A percentile compares a stretch with the other conserved stretches of the same genome.
phyloP scores from a whole-genome alignment of 306 rosid species.

The Phaseolus lunatus region DNA sequence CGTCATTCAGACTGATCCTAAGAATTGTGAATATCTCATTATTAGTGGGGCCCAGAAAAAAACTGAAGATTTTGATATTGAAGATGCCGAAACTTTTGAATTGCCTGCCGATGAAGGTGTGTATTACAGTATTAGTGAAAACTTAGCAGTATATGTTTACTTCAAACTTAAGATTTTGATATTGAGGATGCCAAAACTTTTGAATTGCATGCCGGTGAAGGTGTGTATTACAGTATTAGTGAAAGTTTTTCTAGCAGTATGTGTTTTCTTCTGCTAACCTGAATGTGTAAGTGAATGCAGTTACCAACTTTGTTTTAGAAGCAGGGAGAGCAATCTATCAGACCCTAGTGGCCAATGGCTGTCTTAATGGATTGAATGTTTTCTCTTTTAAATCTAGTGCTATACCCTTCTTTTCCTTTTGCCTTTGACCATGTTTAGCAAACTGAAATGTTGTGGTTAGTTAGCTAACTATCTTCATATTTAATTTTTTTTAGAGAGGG shows the following conservation, averaged over 20 bases:
- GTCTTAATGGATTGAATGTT: not conserved
- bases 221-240: conserved; percentile 41
- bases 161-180: conserved; percentile 75
- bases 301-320: conserved; percentile 23
- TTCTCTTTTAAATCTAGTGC: conserved; percentile 10
- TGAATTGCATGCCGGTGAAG: conserved; percentile 86
- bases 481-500: conserved; percentile 60
- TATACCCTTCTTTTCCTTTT: not conserved
- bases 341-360: conserved; percentile 6
- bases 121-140: conserved; percentile 1
- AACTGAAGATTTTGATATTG: conserved; percentile 78
- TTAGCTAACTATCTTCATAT: conserved; percentile 4
- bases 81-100: conserved; percentile 89
- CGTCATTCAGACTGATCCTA: conserved; percentile 89
- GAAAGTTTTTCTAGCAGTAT: not conserved
- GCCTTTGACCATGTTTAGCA: not conserved
- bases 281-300: conserved; percentile 2
- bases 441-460: not conserved
- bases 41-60: conserved; percentile 82
- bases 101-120: conserved; percentile 90
- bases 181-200: conserved; percentile 90
- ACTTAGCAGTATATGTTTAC: not conserved
- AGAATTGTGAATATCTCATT: conserved; percentile 79
- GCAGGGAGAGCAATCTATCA: conserved; percentile 4
- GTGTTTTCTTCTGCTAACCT: not conserved